Base-by-base conservation (phyloP, 169 alveolate genomes). In the Perkinsus chesapeaki region DNA sequence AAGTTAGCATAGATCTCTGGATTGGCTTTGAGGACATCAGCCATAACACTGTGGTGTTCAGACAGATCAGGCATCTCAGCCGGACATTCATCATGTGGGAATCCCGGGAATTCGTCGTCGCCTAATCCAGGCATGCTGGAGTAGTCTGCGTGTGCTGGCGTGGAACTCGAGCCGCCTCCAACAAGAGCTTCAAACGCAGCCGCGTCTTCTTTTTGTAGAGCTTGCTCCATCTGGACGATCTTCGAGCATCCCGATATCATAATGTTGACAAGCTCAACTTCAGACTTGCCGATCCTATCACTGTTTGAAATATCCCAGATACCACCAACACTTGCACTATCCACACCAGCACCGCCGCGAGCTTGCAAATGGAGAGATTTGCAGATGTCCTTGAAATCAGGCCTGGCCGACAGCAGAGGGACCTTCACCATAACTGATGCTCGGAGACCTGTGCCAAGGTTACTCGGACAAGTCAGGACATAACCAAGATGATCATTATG, bases 401-500 rank as follows among this genome's bases (percentile, higher is more conserved):
- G 91, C 39, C 39, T 38, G 12, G 91, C 91, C 12, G 91, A 73
- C 43, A 92, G 91, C 34, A 73, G 94, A 19, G 94, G 96, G 60
- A 91, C 91, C 39, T 91, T 91, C 23, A 95, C 93, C 73, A 93
- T 94, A 0, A 95, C 96, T 39, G 95, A 92, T 38, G 96, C 96
- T 82, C 96, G 94, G 36, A 95, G 47, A 12, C 94, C 96, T n/a
- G 96, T 95, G 27, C 96, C 96, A 3, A 95, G 91, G 73, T 95
- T 95, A 36, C 95, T 92, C 37, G 96, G 96, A 73, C 96, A 95
- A 3, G 95, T 72, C 36, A 95, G 93, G 23, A 95, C 73, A 39
- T 73, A 95, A 3, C 96, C 96, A 19, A 92, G 93, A 5, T 39
- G 82, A 19, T 90, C 72, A 92, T 95, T 91, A 36, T 92, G 92